Conservation (phyloP, 1,284 basidiomycete genomes). For the Pseudozyma pruni region DNA sequence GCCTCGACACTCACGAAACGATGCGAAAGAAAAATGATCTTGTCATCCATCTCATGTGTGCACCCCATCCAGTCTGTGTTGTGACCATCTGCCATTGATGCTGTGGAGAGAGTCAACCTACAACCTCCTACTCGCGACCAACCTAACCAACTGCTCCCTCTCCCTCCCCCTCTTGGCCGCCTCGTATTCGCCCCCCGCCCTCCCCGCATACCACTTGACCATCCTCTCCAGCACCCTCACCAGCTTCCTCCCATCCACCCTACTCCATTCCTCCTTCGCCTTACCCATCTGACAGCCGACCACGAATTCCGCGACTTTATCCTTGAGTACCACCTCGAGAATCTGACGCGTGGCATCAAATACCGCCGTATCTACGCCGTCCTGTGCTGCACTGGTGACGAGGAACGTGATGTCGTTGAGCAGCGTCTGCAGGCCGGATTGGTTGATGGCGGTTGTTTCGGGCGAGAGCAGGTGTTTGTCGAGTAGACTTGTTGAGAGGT, state of each 20-base stretch:
- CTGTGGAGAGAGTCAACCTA: no score
- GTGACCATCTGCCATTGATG: no score
- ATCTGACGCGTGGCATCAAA: conserved; percentile 71
- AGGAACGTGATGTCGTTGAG: conserved; percentile 51
- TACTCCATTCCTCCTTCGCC: conserved; percentile 7
- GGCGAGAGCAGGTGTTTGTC: conserved; percentile 70
- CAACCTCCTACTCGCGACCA: conserved; percentile 1
- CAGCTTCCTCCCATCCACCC: conserved; percentile 27
- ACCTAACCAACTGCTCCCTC: conserved; percentile 3
- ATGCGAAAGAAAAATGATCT: no score
- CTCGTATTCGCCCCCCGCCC: not conserved
- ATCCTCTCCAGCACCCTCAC: conserved; percentile 38
- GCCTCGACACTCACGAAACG: no score
- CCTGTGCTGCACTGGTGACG: conserved; percentile 30
- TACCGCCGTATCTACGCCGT: conserved; percentile 4
- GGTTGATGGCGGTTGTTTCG: conserved; percentile 28
- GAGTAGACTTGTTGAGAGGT: conserved; percentile 87
- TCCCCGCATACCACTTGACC: not conserved
- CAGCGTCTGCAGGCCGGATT: conserved; percentile 17
- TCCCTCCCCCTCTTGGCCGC: conserved; percentile 20
- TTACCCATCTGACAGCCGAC: conserved; percentile 14
- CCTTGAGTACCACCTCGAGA: conserved; percentile 79
- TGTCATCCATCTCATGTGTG: no score
- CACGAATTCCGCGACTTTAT: conserved; percentile 84
- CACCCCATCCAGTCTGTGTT: no score